Conservation (phyloP, 2,329 filamentous ascomycete species). For the Calonectria henricotiae region DNA sequence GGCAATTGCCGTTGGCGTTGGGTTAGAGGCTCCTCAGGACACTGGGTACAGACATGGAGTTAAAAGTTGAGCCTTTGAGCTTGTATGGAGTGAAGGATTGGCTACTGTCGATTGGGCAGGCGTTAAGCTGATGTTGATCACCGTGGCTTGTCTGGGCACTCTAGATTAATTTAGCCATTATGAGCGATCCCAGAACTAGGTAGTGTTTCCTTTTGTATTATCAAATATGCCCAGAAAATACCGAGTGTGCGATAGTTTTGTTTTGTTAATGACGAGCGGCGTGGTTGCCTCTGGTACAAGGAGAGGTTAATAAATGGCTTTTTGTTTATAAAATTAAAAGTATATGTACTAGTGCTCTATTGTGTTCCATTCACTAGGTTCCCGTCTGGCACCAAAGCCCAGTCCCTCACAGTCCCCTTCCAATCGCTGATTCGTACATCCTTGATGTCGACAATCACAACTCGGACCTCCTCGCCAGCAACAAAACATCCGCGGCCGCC, state of each 20-base stretch:
- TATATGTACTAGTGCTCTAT: constrained; percentile 38
- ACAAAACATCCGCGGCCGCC: constrained; percentile 79
- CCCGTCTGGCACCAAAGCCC: constrained; percentile 63
- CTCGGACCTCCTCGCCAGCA: constrained; percentile 86
- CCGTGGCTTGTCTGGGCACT: not conserved
- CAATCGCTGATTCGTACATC: constrained; percentile 93
- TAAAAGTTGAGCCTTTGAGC: constrained; percentile 4
- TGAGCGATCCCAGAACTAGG: constrained; percentile 3
- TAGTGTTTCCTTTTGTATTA: constrained; percentile 15
- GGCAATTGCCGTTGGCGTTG: constrained; percentile 28
- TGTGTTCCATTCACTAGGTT: constrained; percentile 62
- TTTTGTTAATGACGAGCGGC: not conserved
- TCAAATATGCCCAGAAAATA: constrained; percentile 11
- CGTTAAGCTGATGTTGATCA: not conserved
- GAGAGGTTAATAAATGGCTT: not conserved
- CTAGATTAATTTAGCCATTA: constrained; percentile 9
- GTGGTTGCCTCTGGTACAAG: not conserved
- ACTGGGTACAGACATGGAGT: not conserved
- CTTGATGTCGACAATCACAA: constrained; percentile 88
- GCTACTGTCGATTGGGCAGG: not conserved
- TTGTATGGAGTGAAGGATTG: not conserved
- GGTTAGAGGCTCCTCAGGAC: constrained; percentile 23
- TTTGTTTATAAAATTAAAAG: not conserved
- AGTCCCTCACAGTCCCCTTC: constrained; percentile 95
- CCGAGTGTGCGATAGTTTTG: not conserved